Conservation (phyloP, 441 rosid species). For the Adansonia gregorii region DNA sequence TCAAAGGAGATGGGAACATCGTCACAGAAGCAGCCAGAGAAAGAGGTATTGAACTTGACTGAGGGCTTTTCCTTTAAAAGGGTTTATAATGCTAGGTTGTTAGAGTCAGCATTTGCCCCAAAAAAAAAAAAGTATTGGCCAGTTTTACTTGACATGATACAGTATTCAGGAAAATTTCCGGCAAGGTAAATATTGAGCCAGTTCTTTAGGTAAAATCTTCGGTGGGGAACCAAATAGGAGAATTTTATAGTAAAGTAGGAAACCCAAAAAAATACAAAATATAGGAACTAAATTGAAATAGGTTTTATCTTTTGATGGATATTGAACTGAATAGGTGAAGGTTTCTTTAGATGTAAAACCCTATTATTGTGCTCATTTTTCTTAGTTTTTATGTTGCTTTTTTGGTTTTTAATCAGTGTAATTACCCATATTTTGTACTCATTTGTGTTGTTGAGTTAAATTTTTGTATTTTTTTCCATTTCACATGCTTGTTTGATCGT, state of each 20-base stretch:
- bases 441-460: neutral
- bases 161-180: conserved; percentile 2
- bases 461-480: neutral
- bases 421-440: conserved; percentile 20
- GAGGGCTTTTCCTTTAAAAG: conserved; percentile 10
- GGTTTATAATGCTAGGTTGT: conserved; percentile 18
- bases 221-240: neutral
- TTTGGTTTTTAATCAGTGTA: conserved; percentile 21
- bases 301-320: conserved; percentile 26
- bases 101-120: conserved; percentile 28
- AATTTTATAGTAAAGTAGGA: conserved; percentile 27
- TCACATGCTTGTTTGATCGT: neutral
- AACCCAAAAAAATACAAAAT: conserved; percentile 26
- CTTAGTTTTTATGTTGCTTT: neutral
- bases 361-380: neutral
- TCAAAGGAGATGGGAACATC: conserved; percentile 34
- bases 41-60: conserved; percentile 59
- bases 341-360: conserved; percentile 17
- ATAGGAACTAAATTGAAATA: conserved; percentile 29
- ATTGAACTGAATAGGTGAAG: neutral
- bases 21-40: conserved; percentile 62
- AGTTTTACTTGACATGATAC: conserved; percentile 27
- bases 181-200: conserved; percentile 9
- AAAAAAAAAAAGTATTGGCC: conserved; percentile 2
- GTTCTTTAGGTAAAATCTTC: conserved; percentile 7